Evolutionary conservation across 768 basidiomycete species (phyloP).

Genomic region (Kwoniella sp.): DNA sequence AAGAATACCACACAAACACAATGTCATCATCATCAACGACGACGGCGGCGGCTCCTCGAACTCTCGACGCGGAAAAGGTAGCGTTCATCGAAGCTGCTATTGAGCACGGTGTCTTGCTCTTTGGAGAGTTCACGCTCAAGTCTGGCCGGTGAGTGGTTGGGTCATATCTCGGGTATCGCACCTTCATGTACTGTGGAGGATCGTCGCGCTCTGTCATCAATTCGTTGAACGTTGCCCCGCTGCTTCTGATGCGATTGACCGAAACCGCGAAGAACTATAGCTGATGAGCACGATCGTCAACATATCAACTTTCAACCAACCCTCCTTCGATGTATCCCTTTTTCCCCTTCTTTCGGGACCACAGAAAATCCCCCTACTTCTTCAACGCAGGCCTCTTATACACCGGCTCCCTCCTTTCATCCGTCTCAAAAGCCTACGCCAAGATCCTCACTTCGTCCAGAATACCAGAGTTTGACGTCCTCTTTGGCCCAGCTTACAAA

Average conservation of each 20-base stretch:
- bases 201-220: no score
- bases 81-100: constrained; percentile 56
- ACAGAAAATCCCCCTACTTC: constrained; percentile 89
- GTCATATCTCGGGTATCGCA: no score
- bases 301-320: no score
- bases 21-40: constrained; percentile 8
- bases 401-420: constrained; percentile 75
- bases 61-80: constrained; percentile 50
- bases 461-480: constrained; percentile 67
- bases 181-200: no score
- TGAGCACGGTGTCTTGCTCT: constrained; percentile 59
- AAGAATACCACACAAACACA: not conserved
- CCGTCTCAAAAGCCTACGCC: constrained; percentile 80
- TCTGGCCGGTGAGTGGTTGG: constrained; percentile 74
- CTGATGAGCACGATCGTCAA: no score
- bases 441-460: constrained; percentile 68
- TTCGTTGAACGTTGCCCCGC: no score
- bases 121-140: constrained; percentile 90
- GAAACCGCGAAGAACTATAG: no score
- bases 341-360: no score
- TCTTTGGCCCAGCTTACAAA: constrained; percentile 98
- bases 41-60: constrained; percentile 17
- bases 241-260: no score
- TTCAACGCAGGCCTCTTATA: constrained; percentile 91
- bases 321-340: no score